Percentiles rank a stretch among this genome's conserved stretches.
phyloP scores from a whole-genome alignment of 352 stramenopile species.

The Pythium grandisporangium region DNA sequence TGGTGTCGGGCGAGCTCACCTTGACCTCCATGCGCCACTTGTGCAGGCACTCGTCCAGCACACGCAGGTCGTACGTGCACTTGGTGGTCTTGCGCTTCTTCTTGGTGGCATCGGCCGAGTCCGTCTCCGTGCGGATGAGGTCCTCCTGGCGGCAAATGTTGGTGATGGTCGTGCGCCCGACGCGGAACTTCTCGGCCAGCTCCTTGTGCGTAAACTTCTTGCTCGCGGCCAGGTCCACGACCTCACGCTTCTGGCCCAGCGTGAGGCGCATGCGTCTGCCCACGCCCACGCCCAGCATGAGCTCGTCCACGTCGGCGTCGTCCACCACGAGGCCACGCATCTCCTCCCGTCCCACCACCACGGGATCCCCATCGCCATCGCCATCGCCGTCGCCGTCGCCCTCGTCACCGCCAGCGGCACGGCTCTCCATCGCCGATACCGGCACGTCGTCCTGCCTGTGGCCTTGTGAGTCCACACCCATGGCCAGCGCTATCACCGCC shows the following conservation, averaged over 20 bases:
- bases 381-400: neutral
- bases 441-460: too few species aligned
- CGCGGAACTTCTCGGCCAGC: slow-evolving; percentile 71
- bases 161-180: slow-evolving; percentile 77
- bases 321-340: slow-evolving; percentile 4
- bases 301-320: slow-evolving; percentile 1
- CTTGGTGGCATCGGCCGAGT: slow-evolving; percentile 77
- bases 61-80: slow-evolving; percentile 71
- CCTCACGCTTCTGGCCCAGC: slow-evolving; percentile 79
- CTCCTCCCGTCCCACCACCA: slow-evolving; percentile 4
- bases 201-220: slow-evolving; percentile 84
- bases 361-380: neutral
- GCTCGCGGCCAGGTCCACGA: slow-evolving; percentile 72
- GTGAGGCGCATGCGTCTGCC: slow-evolving; percentile 64
- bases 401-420: neutral
- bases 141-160: slow-evolving; percentile 83
- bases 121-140: slow-evolving; percentile 75
- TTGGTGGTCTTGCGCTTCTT: slow-evolving; percentile 85
- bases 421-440: too few species aligned
- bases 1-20: slow-evolving; percentile 65
- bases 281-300: slow-evolving; percentile 3
- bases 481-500: neutral
- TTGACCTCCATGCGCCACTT: slow-evolving; percentile 85
- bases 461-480: too few species aligned
- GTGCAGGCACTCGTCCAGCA: slow-evolving; percentile 78